Base-by-base conservation (phyloP, 2,329 filamentous ascomycete species). In the Fusarium decemcellulare region DNA sequence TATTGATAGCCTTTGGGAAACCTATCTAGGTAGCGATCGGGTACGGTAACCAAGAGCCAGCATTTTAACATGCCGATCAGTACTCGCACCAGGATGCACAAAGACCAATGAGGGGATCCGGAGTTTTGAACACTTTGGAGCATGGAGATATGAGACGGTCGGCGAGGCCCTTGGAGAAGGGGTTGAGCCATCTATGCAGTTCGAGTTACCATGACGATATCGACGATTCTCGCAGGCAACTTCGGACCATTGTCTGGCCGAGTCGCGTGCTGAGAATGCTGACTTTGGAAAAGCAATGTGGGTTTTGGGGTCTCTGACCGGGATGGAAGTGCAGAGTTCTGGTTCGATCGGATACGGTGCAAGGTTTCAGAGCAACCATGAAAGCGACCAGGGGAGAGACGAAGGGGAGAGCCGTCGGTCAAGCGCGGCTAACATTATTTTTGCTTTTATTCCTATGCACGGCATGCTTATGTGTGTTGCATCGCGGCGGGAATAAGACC, bases 271-370 rank as follows among this genome's bases (percentile, higher is more conserved):
- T 37, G 34, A 39, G 53, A 18, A 46, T 29, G 39, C 36, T 42
- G n/a, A 42, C 40, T 23, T 6, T 12, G 40, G 40, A 43, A 18
- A 9, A 43, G 40, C 40, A 23, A 9, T 9, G 16, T 23, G 40
- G 16, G 51, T 39, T 56, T 15, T 27, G 42, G 39, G 29, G 27
- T 44, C 14, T 12, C n/a, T 11, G 37, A 43, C 46, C 37, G 43
- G 56, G 44, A 52, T 59, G 47, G 36, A 27, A 11, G 18, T 27
- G 51, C 29, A 43, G 39, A 47, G 48, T 29, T 55, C 58, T 60
- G 50, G 58, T 60, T 60, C 57, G 57, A 44, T 34, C 37, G 50
- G 23, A 10, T 59, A 54, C 11, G 23, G 23, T 23, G 18, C 15
- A 12, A 43, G 16, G 37, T 42, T 47, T 57, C 43, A 32, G 18